phyloP scores from a whole-genome alignment of 2,329 filamentous ascomycete species.

The Ophiostoma tasmaniense region DNA sequence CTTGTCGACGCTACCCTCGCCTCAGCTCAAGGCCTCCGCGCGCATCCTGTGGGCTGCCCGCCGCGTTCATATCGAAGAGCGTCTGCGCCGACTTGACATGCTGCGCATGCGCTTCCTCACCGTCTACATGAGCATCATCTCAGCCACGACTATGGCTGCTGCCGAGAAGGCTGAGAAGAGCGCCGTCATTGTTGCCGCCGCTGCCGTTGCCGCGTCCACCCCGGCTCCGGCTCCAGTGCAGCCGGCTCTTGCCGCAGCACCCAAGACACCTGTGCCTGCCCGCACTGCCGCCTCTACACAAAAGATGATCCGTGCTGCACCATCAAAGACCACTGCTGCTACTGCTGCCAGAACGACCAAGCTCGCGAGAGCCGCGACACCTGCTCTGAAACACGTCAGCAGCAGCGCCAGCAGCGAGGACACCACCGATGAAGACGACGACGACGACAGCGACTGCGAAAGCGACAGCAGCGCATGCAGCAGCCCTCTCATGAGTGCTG shows the following conservation, averaged over 20 bases:
- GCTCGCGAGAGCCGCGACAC: neutral
- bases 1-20: neutral
- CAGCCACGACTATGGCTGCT: conserved; percentile 29
- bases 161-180: conserved; percentile 30
- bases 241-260: neutral
- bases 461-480: conserved; percentile 11
- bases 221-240: neutral
- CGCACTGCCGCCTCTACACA: neutral
- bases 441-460: conserved; percentile 8
- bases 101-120: conserved; percentile 57
- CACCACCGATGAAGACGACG: neutral
- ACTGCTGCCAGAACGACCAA: neutral
- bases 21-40: conserved; percentile 37
- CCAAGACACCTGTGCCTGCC: neutral
- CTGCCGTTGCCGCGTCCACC: neutral
- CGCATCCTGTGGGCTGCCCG: conserved; percentile 52
- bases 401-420: conserved; percentile 8
- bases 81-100: conserved; percentile 50
- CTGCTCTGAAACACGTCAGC: neutral
- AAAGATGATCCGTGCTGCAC: neutral
- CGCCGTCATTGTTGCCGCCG: conserved; percentile 2
- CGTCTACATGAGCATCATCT: conserved; percentile 54
- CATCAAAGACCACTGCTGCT: neutral
- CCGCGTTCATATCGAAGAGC: conserved; percentile 46
- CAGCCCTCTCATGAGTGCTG: conserved; percentile 12